Evolutionary conservation across 2,329 filamentous ascomycete species (phyloP), one percentile per base, ranked within the genome.

Genomic region (Fusarium abutilonis): DNA sequence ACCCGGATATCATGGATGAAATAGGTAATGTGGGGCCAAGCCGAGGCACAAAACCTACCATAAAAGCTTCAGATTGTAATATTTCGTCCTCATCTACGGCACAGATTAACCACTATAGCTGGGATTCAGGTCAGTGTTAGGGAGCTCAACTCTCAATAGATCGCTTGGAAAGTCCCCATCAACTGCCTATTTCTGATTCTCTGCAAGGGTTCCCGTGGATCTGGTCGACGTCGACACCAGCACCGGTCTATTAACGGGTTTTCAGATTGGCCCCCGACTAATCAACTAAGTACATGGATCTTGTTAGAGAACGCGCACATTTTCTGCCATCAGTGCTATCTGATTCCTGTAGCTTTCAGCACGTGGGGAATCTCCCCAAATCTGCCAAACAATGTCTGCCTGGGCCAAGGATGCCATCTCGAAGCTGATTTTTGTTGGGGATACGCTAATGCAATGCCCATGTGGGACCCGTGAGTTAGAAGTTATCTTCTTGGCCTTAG

Each of bases 381-480:
- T 65, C 61, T 63, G 44, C 38, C 29, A 36, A 66, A 63, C 62
- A 65, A 54, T 36, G 49, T 47, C 15, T 32, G 17, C 36, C 51
- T 4, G 38, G 31, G 23, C 36, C 40, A 38, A 35, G 28, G 36
- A 47, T 29, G 15, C 43, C 45, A 42, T 55, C 53, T 53, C 31
- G 50, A 51, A 52, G 52, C 52, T 55, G 38, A 31, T 68, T 70
- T 70, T 70, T 70, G 68, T 70, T 70, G 68, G 68, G 68, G 68
- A 70, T 66, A 52, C 68, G 65, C 68, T 70, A 70, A 70, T 63
- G 66, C 64, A 67, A 50, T 57, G 17, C 32, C 54, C 45, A 60
- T 53, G 65, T 69, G 67, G 64, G 54, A 56, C 56, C 59, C 56
- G 48, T 52, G 42, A 55, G 43, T 41, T 39, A 48, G 31, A 42